Evolutionary conservation across 192 early-diverging fungal genomes (phyloP).

Genomic region (Spizellomyces punctatus): DNA sequence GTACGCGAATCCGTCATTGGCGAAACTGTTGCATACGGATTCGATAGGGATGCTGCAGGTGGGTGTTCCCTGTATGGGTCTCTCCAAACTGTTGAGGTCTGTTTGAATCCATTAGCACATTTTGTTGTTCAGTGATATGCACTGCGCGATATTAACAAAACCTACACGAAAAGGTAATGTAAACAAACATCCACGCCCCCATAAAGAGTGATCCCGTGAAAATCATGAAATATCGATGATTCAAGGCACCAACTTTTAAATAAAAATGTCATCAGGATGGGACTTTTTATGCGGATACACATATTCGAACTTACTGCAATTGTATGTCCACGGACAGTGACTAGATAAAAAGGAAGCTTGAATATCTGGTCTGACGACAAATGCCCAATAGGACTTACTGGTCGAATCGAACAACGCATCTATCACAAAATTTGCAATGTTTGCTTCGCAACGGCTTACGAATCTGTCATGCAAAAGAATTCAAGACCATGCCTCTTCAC

Average conservation of each 20-base stretch:
- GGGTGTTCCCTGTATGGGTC: neutral
- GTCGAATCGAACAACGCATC: constrained; percentile 93
- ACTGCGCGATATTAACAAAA: neutral
- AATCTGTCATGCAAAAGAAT: constrained; percentile 45
- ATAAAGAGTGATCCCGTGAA: constrained; percentile 71
- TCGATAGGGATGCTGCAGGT: constrained; percentile 34
- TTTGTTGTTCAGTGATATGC: neutral
- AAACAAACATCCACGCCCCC: constrained; percentile 61
- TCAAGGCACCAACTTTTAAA: constrained; percentile 68
- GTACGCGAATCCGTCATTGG: constrained; percentile 73
- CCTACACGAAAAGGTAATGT: constrained; percentile 70
- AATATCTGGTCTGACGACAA: neutral
- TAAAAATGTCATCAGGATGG: neutral
- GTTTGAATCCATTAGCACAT: neutral
- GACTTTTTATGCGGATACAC: neutral
- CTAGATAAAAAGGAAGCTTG: constrained; percentile 30
- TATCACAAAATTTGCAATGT: constrained; percentile 91
- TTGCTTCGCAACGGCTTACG: constrained; percentile 87
- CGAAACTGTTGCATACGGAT: constrained; percentile 70
- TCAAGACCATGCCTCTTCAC: too few species aligned
- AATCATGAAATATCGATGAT: constrained; percentile 86
- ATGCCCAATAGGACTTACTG: constrained; percentile 58
- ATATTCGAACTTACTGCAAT: constrained; percentile 67
- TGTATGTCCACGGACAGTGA: constrained; percentile 97
- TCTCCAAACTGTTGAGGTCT: neutral